Evolutionary conservation across 2,329 filamentous ascomycete genomes (phyloP), one percentile per base, ranked within the genome.

Genomic region (Talaromyces funiculosus): DNA sequence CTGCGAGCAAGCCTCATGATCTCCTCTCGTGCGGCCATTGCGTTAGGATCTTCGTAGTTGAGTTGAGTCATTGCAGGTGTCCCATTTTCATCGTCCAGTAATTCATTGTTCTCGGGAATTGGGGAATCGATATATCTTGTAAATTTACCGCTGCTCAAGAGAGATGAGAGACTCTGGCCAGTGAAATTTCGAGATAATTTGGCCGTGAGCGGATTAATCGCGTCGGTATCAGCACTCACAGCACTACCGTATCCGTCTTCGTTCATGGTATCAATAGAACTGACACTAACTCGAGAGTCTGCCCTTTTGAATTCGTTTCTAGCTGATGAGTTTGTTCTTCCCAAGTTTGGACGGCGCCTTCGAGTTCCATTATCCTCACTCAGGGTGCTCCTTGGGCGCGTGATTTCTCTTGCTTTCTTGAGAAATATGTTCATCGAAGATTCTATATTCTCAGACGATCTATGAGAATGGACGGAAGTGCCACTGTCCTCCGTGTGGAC

Each of bases 1-100:
- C 68, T 78, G 64, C 0, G 55, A 16, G 72, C 71, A 57, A 71
- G 63, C 4, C 80, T 79, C 64, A 82, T 79, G 29, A 80, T 81
- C 38, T 80, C 81, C 35, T 84, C 82, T n/a, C 81, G 81, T 67
- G 84, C 83, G 58, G 80, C 80, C 12, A 80, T 77, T 2, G 82
- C 82, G 49, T 85, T 77, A 1, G 77, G 72, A 62, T 80, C 78
- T 61, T 80, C 77, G 60, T 80, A 81, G 29, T 77, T 76, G 18
- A 81, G 66, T 64, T 80, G 78, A 5, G 78, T 80, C 74, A 79
- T 75, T 14, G 70, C 71, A 14, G 76, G 74, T 7, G 70, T 67
- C 58, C 75, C 71, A 10, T 73, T 72, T 56, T 73, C 71, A 10
- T 72, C 71, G 16, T 71, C 55, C 22, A 47, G 26, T 10, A 35